These are phyloP conservation scores for Ceriops tagal DNA, from an alignment of 345 rosid genomes.

Conservation along the genomic window DNA sequence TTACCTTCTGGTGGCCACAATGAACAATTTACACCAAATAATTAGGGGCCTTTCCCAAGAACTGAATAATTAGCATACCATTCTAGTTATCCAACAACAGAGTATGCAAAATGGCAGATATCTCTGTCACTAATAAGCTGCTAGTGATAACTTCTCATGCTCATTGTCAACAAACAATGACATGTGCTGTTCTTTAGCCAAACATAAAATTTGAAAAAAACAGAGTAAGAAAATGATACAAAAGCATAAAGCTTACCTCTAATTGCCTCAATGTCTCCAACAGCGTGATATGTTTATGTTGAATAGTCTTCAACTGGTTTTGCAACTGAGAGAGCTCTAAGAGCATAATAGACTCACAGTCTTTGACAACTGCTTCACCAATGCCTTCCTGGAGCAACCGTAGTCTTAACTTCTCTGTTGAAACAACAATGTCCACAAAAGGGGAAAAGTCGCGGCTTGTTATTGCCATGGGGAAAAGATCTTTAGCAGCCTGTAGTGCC, in stretches of 20 bases:
- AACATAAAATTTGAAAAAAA: neutral
- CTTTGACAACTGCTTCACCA: conserved; percentile 58
- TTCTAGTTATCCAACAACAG: neutral
- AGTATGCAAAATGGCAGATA: neutral
- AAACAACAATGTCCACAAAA: conserved; percentile 68
- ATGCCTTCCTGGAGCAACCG: conserved; percentile 76
- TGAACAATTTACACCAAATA: neutral
- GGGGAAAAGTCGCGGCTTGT: conserved; percentile 57
- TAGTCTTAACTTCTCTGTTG: conserved; percentile 77
- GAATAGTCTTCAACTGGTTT: conserved; percentile 62
- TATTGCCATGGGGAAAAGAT: conserved; percentile 69
- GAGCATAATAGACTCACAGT: conserved; percentile 89
- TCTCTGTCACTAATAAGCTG: neutral
- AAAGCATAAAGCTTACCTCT: conserved; percentile 54
- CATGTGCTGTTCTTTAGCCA: neutral
- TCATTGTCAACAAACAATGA: neutral
- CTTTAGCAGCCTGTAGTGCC: conserved; percentile 77
- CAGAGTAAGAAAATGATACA: neutral
- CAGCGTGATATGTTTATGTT: conserved; percentile 61
- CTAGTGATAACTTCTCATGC: neutral
- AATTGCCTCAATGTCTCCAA: conserved; percentile 77
- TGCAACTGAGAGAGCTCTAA: conserved; percentile 67
- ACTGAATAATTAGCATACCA: no score
- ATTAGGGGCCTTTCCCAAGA: neutral
- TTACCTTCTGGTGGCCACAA: neutral